These are phyloP conservation scores for Maudiozyma saulgeensis DNA, from an alignment of 805 yeast species.

Conservation along the genomic window DNA sequence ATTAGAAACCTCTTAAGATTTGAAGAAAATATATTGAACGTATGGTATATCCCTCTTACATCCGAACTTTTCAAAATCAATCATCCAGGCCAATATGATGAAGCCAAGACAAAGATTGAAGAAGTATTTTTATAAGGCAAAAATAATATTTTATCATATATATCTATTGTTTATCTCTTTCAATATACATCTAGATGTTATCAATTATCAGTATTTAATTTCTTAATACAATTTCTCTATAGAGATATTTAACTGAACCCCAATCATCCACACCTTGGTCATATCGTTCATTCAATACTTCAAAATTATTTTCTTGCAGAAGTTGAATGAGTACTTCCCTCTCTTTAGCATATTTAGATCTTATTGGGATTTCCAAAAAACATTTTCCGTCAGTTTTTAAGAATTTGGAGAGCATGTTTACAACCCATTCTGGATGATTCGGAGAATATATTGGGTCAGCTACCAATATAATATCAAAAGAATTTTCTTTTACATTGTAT, in stretches of 20 bases:
- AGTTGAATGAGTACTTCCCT: constrained; percentile 52
- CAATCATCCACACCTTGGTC: constrained; percentile 80
- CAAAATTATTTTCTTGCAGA: constrained; percentile 29
- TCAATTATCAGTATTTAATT: not conserved
- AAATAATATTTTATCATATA: not conserved
- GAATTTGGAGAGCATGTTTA: constrained; percentile 46
- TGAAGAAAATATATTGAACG: constrained; percentile 10
- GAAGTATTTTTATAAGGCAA: constrained; percentile 4
- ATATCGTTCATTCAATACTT: constrained; percentile 29
- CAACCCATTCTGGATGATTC: constrained; percentile 69
- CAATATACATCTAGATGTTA: not conserved
- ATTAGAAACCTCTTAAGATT: constrained; percentile 17
- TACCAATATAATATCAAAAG: constrained; percentile 53
- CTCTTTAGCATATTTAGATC: constrained; percentile 57
- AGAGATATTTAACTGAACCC: constrained; percentile 56
- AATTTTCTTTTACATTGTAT: constrained; percentile 18
- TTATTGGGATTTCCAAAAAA: constrained; percentile 65
- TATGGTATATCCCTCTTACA: constrained; percentile 20
- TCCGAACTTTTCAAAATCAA: constrained; percentile 10
- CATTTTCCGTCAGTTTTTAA: constrained; percentile 37
- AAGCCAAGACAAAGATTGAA: constrained; percentile 7
- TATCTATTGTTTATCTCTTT: not conserved
- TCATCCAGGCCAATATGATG: not conserved
- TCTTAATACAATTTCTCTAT: constrained; percentile 26
- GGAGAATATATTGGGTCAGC: constrained; percentile 88